Evolutionary conservation across 2,329 filamentous ascomycete species (phyloP), one percentile per base, ranked within the genome.

Genomic region (Xylariales sp.): DNA sequence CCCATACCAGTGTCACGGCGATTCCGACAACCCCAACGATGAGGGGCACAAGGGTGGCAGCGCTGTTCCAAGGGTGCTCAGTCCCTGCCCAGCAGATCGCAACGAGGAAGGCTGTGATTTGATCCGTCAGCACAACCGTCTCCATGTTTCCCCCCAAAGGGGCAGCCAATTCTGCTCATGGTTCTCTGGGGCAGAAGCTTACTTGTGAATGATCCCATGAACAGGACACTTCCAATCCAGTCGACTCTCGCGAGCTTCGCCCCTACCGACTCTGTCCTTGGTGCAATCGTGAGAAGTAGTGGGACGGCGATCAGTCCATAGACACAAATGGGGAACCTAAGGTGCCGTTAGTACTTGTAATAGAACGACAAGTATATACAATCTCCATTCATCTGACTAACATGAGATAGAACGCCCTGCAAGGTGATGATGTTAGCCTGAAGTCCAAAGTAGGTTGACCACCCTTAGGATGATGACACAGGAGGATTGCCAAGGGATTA

Each of bases 311-410:
- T 38, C 4, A 71, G 51, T 2, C 65, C 56, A 18, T 65, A 47
- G 31, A 50, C 62, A 41, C 66, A 61, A 42, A 69, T 60, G 12
- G 67, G 67, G 24, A 70, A 59, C 56, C 67, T 70, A 31, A 70
- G n/a, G n/a, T n/a, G n/a, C n/a, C n/a, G n/a, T n/a, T n/a, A n/a
- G n/a, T n/a, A n/a, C n/a, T n/a, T n/a, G n/a, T n/a, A n/a, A n/a
- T n/a, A n/a, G n/a, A n/a, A n/a, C n/a, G n/a, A n/a, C n/a, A n/a
- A n/a, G n/a, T n/a, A n/a, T n/a, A n/a, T n/a, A n/a, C n/a, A n/a
- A n/a, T n/a, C n/a, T n/a, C n/a, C n/a, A n/a, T n/a, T n/a, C n/a
- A n/a, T n/a, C n/a, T n/a, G n/a, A n/a, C n/a, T n/a, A n/a, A 25
- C 23, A 25, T 25, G 25, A 61, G 51, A 17, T 59, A 65, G 42